Evolutionary conservation across 2,329 filamentous ascomycete genomes (phyloP), one percentile per base, ranked within the genome.

Genomic region (Orbilia blumenaviensis): DNA sequence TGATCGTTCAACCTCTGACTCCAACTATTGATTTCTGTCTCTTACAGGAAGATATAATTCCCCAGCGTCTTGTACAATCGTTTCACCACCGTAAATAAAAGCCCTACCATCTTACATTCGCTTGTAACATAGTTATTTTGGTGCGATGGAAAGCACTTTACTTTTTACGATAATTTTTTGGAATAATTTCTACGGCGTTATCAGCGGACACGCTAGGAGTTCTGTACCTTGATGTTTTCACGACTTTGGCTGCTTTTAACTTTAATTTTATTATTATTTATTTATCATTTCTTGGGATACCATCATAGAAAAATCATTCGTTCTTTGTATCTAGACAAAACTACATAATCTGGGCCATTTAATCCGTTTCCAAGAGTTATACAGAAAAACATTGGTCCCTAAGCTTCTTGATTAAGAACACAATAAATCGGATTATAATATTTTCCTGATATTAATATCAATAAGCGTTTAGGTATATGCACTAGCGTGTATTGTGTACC

Each of bases 251-350:
- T n/a, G 21, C 23, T 46, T 12, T 23, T 14, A 6, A 3, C 12
- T 10, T 23, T 23, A 25, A 7, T 21, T 10, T 23, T 46, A 46
- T 46, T 14, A 1, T 46, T 46, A 21, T 21, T 18, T 41, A 18
- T 27, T 25, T 21, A 9, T 44, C 23, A 23, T 44, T 25, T 18
- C 18, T 54, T 48, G 21, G 48, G 64, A 76, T 64, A 69, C 66
- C 64, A 69, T 25, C 14, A 76, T 76, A 76, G 72, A 76, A 66
- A 42, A 32, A 46, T 34, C 36, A 63, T 58, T 42, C 18, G 18
- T 68, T 56, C 41, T 25, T 72, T 66, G 67, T 72, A 72, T 41
- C 16, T 72, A 66, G 67, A 60, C 12, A 56, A 63, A 71, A 61
- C 21, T 12, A 52, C 54, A 12, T 32, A 38, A 32, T 34, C 23